A percentile compares a stretch with the other conserved stretches of the same genome.
phyloP scores from a whole-genome alignment of 164 flowering plant species.

The Piper betle region DNA sequence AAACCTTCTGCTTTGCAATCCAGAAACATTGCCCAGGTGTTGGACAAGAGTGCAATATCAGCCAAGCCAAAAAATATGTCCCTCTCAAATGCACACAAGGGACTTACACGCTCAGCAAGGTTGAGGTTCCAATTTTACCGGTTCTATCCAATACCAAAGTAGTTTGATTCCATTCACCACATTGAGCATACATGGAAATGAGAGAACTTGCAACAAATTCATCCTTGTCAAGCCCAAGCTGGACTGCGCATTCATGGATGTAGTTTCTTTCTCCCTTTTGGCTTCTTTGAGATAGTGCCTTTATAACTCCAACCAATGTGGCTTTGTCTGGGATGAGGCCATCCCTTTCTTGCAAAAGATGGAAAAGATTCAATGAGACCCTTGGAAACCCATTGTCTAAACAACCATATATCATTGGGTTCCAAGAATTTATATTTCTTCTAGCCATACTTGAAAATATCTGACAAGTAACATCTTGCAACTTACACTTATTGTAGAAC shows the following conservation, averaged over 20 bases:
- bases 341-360: constrained; percentile 3
- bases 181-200: constrained; percentile 7
- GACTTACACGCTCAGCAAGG: background rate
- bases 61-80: background rate
- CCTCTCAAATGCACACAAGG: background rate
- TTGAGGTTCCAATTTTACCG: background rate
- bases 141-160: constrained; percentile 3
- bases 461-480: constrained; percentile 1
- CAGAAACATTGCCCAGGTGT: constrained; percentile 27
- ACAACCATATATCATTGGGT: constrained; percentile 8
- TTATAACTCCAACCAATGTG: constrained; percentile 4
- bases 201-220: constrained; percentile 6
- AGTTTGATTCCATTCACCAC: constrained; percentile 1
- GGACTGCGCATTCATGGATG: constrained; percentile 6
- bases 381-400: constrained; percentile 7
- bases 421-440: constrained; percentile 6
- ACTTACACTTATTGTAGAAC: constrained; percentile 2
- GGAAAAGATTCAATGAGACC: constrained; percentile 9
- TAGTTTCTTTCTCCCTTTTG: constrained; percentile 5
- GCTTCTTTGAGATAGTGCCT: constrained; percentile 7
- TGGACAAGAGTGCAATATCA: constrained; percentile 31
- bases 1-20: constrained; percentile 52
- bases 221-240: constrained; percentile 3
- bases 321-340: constrained; percentile 6
- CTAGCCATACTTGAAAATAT: constrained; percentile 2